Evolutionary conservation across 164 flowering plant species (phyloP).

Genomic region (Tetracentron sinense): DNA sequence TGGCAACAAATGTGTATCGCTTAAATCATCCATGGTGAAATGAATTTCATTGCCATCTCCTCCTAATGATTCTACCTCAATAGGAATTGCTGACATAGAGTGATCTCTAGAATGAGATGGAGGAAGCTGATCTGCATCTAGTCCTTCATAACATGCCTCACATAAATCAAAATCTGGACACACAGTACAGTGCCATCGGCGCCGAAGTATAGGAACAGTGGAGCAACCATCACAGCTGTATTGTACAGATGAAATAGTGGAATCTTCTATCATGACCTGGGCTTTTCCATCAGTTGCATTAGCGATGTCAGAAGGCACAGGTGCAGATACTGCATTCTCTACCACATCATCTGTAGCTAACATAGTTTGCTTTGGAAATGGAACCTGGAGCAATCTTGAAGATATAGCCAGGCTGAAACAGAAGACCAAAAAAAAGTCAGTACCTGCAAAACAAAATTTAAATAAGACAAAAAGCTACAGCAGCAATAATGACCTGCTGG

Average conservation of each 20-base stretch:
- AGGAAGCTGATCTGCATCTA: constrained; percentile 92
- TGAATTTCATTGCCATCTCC: constrained; percentile 83
- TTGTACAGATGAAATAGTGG: constrained; percentile 90
- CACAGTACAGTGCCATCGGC: constrained; percentile 95
- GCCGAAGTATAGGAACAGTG: constrained; percentile 90
- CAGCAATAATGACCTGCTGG: constrained; percentile 70
- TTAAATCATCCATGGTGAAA: constrained; percentile 62
- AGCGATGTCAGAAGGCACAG: constrained; percentile 38
- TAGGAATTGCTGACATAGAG: constrained; percentile 95
- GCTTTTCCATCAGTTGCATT: constrained; percentile 52
- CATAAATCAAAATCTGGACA: constrained; percentile 99
- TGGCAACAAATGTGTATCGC: constrained; percentile 53
- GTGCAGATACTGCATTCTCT: constrained; percentile 46
- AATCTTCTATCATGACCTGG: constrained; percentile 87
- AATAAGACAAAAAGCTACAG: background rate
- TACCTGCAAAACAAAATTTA: background rate
- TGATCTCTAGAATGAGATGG: constrained; percentile 95
- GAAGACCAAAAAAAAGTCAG: constrained; percentile 9
- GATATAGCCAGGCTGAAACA: constrained; percentile 94
- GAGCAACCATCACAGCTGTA: constrained; percentile 99
- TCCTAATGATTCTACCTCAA: constrained; percentile 80
- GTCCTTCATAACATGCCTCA: constrained; percentile 89
- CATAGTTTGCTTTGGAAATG: constrained; percentile 98
- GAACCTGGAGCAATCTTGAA: constrained; percentile 98
- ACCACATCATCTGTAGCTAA: constrained; percentile 67